Conservation (phyloP, 2,329 filamentous ascomycete genomes). For the Fusarium graminum region DNA sequence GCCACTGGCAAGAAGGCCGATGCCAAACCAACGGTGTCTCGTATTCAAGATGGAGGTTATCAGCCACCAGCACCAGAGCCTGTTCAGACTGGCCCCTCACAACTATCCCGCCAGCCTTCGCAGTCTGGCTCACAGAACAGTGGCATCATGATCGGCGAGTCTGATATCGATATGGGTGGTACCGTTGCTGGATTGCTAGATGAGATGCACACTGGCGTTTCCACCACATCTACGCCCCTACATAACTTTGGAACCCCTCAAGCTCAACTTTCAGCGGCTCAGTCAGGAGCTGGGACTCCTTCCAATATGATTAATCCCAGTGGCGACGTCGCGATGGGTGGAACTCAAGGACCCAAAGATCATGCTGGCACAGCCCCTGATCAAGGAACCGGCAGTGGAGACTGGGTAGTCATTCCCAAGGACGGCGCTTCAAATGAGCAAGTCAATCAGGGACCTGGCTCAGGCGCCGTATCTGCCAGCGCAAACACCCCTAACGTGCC, state of each 20-base stretch:
- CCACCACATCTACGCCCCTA: conserved; percentile 70
- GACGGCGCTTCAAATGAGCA: conserved; percentile 62
- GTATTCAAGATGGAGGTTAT: conserved; percentile 82
- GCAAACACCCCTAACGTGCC: conserved; percentile 52
- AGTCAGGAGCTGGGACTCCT: conserved; percentile 71
- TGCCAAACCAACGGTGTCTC: conserved; percentile 73
- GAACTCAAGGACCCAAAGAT: conserved; percentile 57
- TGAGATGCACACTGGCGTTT: conserved; percentile 74
- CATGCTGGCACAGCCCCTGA: conserved; percentile 60
- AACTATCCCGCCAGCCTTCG: conserved; percentile 67
- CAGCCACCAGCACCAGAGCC: conserved; percentile 70
- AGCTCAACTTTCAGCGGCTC: conserved; percentile 66
- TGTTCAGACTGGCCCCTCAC: conserved; percentile 49
- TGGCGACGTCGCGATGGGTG: conserved; percentile 65
- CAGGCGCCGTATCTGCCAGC: conserved; percentile 30
- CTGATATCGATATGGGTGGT: conserved; percentile 74
- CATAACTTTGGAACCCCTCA: conserved; percentile 73
- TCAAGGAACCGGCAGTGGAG: conserved; percentile 67
- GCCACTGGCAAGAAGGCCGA: conserved; percentile 76
- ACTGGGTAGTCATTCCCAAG: conserved; percentile 82
- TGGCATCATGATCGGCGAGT: conserved; percentile 68
- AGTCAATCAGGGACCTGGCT: conserved; percentile 30
- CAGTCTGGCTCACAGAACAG: conserved; percentile 68
- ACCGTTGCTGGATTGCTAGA: conserved; percentile 75
- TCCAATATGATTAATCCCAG: conserved; percentile 59